Evolutionary conservation across 768 basidiomycete genomes (phyloP).

Genomic region (Macrolepiota fuliginosa): DNA sequence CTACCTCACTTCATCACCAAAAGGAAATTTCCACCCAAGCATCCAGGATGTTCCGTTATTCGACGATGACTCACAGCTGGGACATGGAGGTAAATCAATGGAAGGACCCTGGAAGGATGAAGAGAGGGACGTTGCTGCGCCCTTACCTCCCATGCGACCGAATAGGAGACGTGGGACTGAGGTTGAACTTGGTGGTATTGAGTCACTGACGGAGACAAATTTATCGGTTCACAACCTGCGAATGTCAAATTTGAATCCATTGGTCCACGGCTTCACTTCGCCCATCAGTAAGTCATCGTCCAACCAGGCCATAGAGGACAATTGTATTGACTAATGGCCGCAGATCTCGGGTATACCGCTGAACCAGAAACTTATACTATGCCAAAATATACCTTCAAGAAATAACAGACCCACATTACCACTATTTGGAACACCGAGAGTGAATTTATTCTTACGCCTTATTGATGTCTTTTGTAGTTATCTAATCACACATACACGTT

Average conservation of each 20-base stretch:
- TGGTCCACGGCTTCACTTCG: conserved; percentile 66
- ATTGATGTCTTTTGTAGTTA: background rate
- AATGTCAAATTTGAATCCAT: conserved; percentile 38
- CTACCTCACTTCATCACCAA: conserved; percentile 34
- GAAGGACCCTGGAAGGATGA: conserved; percentile 26
- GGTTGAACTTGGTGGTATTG: conserved; percentile 33
- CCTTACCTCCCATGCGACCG: conserved; percentile 35
- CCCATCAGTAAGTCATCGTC: conserved; percentile 55
- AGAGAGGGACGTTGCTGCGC: conserved; percentile 23
- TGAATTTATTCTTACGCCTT: background rate
- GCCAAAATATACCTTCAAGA: conserved; percentile 21
- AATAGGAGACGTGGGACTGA: conserved; percentile 40
- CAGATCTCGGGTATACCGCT: conserved; percentile 26
- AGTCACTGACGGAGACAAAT: conserved; percentile 39
- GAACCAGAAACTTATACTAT: conserved; percentile 13
- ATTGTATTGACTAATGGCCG: conserved; percentile 6
- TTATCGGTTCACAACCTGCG: conserved; percentile 40
- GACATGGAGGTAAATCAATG: background rate
- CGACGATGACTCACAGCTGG: conserved; percentile 2
- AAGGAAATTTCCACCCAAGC: conserved; percentile 21
- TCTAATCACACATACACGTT: background rate
- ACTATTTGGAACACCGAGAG: background rate
- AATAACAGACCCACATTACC: background rate
- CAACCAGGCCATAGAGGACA: background rate
- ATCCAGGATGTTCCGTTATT: conserved; percentile 20